Base-by-base conservation (phyloP, 495 filamentous ascomycete species). In the Cercophora samala region DNA sequence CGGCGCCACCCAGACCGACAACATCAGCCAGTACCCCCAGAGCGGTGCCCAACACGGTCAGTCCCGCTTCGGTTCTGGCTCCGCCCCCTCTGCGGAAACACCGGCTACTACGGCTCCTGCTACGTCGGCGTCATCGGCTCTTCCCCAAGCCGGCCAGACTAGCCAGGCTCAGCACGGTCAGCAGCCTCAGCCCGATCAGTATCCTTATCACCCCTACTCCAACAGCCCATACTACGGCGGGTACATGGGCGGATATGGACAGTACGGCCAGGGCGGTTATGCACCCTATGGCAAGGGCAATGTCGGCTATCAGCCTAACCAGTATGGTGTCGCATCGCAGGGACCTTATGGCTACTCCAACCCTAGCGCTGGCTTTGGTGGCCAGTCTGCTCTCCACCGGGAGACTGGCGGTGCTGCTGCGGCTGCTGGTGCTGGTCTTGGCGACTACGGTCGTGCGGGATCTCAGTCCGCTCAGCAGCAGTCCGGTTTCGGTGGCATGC, bases 131-230 rank as follows among this genome's bases (percentile, higher is more conserved):
- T 26, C 72, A 17, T 65, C 54, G 6, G 66, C 55, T 46, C 74
- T 72, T 55, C 69, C 66, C 26, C 74, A 74, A 60, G 60, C 94
- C 76, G 92, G 91, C 24, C 87, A 88, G 51, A 79, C 53, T 59
- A 64, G 90, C 64, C 89, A 90, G 68, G 84, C 80, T 26, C 89
- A 85, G 64, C 84, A 86, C 62, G 77, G 81, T 55, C 78, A 83
- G 54, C 86, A 87, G 69, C 87, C 83, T 15, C 85, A 23, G 24
- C 60, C 24, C 18, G 26, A 87, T 63, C 80, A 84, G 64, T 87
- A 88, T 73, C 88, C 90, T 60, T 94, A 88, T 75, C 88, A 92
- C 71, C 91, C 91, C n/a, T 93, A 93, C 79, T 93, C 91, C 78
- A 81, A 81, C 63, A 90, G 86, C 80, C 90, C 90, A 4, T 92